Percentiles rank a stretch among this genome's conserved stretches.
Conservation (phyloP, 73 alveolate species). For the Durusdinium trenchii region DNA sequence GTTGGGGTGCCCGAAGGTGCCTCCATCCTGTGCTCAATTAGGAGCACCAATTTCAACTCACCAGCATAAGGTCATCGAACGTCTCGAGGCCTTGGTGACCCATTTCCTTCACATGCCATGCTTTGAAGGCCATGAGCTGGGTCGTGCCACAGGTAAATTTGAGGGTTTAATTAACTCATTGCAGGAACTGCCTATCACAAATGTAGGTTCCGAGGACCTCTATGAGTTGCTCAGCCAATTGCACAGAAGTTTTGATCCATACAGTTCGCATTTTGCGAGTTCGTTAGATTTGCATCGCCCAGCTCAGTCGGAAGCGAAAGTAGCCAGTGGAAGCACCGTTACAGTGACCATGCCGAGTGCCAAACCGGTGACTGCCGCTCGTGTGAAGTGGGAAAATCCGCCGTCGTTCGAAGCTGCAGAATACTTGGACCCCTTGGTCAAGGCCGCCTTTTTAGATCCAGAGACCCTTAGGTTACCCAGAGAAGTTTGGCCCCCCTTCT, state of each 20-base stretch:
- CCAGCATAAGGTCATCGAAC: background rate
- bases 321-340: background rate
- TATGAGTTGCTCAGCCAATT: background rate
- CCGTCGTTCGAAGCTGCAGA: slow-evolving; percentile 12
- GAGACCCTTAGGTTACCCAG: background rate
- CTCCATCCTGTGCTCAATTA: background rate
- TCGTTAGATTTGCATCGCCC: background rate
- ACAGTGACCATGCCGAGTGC: background rate
- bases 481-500: background rate
- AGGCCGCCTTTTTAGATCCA: background rate
- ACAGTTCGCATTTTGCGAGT: background rate
- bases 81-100: background rate
- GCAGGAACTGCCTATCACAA: background rate
- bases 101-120: background rate
- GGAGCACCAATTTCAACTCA: background rate
- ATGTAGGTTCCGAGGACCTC: background rate
- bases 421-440: background rate
- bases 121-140: background rate
- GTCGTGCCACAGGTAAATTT: background rate
- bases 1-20: background rate
- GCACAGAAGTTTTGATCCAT: background rate
- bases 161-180: background rate
- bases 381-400: slow-evolving; percentile 51
- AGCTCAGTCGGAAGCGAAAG: background rate
- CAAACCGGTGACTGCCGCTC: background rate